Base-by-base conservation (phyloP, 1,139 yeast genomes). In the Saccharomycopsis crataegensis region DNA sequence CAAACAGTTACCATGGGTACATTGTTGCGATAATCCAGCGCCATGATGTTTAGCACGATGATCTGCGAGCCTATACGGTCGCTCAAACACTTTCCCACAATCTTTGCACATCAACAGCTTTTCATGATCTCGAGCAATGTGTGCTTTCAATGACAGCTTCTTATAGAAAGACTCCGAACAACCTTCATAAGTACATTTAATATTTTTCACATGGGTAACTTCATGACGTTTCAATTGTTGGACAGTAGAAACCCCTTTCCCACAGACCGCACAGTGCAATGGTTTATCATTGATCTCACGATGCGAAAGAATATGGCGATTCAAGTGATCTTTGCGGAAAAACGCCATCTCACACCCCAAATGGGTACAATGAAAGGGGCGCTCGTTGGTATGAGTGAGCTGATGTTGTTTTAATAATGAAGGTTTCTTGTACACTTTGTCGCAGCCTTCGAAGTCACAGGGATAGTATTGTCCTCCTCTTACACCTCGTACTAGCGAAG, bases 141-240 rank as follows among this genome's bases (percentile, higher is more conserved):
- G 98, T 53, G 84, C 85, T 51, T 89, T 73, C 54, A 90, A 73
- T 42, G 90, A 85, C 57, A 86, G 89, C 66, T 86, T 91, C 60
- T 87, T 86, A 64, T 83, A 80, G 63, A 89, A 91, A 0, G 82
- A 70, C 61, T 82, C 87, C 0, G 62, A 60, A 65, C 99, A 93
- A 4, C 72, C 78, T 40, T 76, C 81, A 60, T 76, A 73, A 1
- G 77, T 70, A 65, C 97, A 90, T 51, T 65, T 62, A 63, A 82
- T 84, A 0, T 91, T 79, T 60, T 83, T 83, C 5, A 82, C 79
- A 66, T 90, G 97, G 11, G 95, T 83, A 32, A 78, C 73, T 59
- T 74, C 91, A 65, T 93, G 99, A 55, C 96, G 75, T 60, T 78
- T 80, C 59, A 90, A 71, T 65, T 91, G 98, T 69, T 93, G 99